Percentiles rank a stretch among this genome's conserved stretches.
phyloP scores from a whole-genome alignment of 1,284 basidiomycete species.

The Ustanciosporium gigantosporum region DNA sequence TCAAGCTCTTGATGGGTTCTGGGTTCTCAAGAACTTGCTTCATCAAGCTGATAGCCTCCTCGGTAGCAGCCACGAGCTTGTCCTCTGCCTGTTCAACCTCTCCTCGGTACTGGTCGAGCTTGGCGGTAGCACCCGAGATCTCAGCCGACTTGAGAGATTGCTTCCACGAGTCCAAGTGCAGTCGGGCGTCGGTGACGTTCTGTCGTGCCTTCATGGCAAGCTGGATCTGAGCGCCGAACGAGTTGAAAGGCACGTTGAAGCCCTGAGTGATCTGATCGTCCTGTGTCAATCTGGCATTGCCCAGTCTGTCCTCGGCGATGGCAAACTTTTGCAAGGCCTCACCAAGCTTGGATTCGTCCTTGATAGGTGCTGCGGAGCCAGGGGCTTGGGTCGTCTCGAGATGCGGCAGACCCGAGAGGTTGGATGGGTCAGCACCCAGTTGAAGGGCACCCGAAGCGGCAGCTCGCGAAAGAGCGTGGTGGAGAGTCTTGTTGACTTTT shows the following conservation, averaged over 20 bases:
- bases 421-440: constrained; percentile 61
- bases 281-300: constrained; percentile 80
- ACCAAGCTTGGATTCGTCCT: constrained; percentile 62
- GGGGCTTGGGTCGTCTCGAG: constrained; percentile 30
- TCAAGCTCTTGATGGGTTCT: constrained; percentile 90
- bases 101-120: constrained; percentile 44
- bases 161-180: constrained; percentile 58
- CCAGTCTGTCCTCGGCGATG: constrained; percentile 82
- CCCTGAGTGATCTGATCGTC: constrained; percentile 74
- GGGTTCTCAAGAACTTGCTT: constrained; percentile 97
- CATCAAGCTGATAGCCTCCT: constrained; percentile 96
- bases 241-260: constrained; percentile 82
- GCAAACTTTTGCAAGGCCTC: constrained; percentile 79
- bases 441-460: constrained; percentile 72
- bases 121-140: constrained; percentile 30
- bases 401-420: constrained; percentile 39
- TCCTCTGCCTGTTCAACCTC: constrained; percentile 61
- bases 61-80: constrained; percentile 87
- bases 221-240: constrained; percentile 57
- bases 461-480: constrained; percentile 86
- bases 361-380: constrained; percentile 8
- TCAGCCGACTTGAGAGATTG: constrained; percentile 54
- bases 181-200: constrained; percentile 53
- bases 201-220: constrained; percentile 58
- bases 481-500: constrained; percentile 76